phyloP scores from a whole-genome alignment of 495 filamentous ascomycete genomes.

The Xylaria palmicola region DNA sequence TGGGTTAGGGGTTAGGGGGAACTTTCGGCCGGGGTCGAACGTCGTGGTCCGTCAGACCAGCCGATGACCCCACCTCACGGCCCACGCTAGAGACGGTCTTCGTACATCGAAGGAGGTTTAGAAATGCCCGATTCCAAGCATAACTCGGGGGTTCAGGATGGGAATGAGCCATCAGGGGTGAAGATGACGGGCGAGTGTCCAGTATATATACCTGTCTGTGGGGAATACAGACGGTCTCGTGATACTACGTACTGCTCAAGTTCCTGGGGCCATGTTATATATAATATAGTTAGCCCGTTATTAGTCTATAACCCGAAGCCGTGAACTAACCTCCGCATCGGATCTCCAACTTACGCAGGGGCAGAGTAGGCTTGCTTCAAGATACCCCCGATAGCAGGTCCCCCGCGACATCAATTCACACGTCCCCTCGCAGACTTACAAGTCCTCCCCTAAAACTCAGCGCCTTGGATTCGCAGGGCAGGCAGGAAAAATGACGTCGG shows the following conservation, averaged over 20 bases:
- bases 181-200: background rate
- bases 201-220: background rate
- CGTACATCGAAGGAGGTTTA: background rate
- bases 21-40: background rate
- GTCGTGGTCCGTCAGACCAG: background rate
- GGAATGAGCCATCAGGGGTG: too few species aligned
- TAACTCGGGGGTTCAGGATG: background rate
- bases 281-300: too few species aligned
- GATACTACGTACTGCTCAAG: background rate
- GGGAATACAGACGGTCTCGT: too few species aligned
- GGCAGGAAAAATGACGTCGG: constrained; percentile 20
- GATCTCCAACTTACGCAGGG: background rate
- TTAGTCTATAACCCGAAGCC: background rate
- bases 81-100: background rate
- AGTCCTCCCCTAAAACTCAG: background rate
- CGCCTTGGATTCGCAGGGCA: background rate
- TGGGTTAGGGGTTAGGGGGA: background rate
- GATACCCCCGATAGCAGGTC: too few species aligned
- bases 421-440: background rate
- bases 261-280: background rate
- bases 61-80: background rate
- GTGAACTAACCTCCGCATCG: background rate
- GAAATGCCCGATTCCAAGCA: background rate
- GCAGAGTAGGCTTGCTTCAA: too few species aligned
- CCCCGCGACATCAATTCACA: background rate